phyloP scores from a whole-genome alignment of 2,329 filamentous ascomycete genomes.

The Aschersonia sp. region DNA sequence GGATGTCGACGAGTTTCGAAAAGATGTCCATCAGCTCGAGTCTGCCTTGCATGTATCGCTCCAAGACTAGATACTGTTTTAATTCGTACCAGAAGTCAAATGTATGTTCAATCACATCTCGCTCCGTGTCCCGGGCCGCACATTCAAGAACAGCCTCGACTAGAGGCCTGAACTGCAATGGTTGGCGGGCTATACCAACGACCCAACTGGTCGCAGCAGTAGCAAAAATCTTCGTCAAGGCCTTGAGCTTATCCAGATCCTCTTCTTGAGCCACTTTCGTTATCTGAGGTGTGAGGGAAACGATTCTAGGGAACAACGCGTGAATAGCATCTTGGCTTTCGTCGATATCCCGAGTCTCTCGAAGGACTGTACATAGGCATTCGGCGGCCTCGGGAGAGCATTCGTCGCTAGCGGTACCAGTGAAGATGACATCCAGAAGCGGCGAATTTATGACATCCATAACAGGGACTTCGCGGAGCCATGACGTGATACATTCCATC shows the following conservation, averaged over 20 bases:
- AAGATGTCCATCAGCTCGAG: conserved; percentile 68
- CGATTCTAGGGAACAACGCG: conserved; percentile 64
- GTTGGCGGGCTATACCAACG: conserved; percentile 74
- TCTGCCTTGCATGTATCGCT: conserved; percentile 74
- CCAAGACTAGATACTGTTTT: conserved; percentile 87
- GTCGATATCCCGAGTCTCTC: conserved; percentile 86
- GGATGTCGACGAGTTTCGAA: conserved; percentile 79
- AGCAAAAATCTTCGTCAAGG: conserved; percentile 77
- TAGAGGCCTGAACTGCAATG: conserved; percentile 64
- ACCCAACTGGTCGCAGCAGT: conserved; percentile 94
- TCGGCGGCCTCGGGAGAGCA: conserved; percentile 84
- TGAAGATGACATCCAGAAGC: conserved; percentile 66
- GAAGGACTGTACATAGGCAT: conserved; percentile 81
- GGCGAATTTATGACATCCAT: conserved; percentile 72
- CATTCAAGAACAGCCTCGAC: conserved; percentile 91
- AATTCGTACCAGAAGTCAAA: conserved; percentile 98
- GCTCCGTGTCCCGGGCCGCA: conserved; percentile 71
- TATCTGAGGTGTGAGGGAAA: conserved; percentile 65
- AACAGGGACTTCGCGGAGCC: conserved; percentile 85
- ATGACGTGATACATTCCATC: conserved; percentile 90
- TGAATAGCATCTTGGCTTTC: conserved; percentile 75
- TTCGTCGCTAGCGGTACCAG: conserved; percentile 57
- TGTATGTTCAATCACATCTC: conserved; percentile 83
- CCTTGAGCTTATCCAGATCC: conserved; percentile 74
- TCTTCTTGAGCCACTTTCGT: conserved; percentile 61